Percentiles rank a stretch among this genome's conserved stretches.
Evolutionary conservation across 2,329 filamentous ascomycete genomes (phyloP).

Genomic region (Tolypocladium paradoxum): DNA sequence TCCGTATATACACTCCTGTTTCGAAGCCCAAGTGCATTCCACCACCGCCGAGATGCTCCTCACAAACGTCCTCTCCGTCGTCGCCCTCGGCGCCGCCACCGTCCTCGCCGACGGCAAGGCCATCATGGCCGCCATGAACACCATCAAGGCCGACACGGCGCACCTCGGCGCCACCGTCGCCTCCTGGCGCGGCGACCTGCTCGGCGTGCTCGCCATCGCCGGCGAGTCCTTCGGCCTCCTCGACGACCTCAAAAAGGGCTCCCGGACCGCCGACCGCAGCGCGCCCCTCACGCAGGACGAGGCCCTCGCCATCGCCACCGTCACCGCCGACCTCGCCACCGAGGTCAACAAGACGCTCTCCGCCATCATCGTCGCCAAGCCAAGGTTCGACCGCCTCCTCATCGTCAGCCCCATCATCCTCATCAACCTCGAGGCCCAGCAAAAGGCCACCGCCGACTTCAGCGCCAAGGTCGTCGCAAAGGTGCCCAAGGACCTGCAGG

Average conservation of each 20-base stretch:
- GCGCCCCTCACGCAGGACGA: conserved; percentile 25
- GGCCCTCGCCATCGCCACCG: conserved; percentile 25
- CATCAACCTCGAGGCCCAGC: conserved; percentile 28
- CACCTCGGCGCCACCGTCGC: conserved; percentile 22
- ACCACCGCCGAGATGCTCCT: conserved; percentile 10
- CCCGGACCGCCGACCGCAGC: conserved; percentile 23
- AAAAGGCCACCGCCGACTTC: conserved; percentile 26
- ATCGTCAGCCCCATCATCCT: conserved; percentile 32
- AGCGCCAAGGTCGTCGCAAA: conserved; percentile 26
- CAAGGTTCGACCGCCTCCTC: conserved; percentile 31
- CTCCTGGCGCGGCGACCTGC: conserved; percentile 25
- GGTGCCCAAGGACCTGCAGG: conserved; percentile 23
- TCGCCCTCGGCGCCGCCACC: conserved; percentile 11
- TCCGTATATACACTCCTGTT: background rate
- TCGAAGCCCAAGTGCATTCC: background rate
- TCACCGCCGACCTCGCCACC: conserved; percentile 22
- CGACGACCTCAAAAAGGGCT: conserved; percentile 26
- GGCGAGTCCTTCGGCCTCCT: conserved; percentile 27
- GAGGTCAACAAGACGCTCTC: conserved; percentile 27
- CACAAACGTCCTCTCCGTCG: conserved; percentile 10
- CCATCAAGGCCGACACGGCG: conserved; percentile 21
- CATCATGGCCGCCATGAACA: conserved; percentile 23
- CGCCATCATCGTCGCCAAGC: conserved; percentile 27
- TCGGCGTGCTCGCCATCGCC: conserved; percentile 30
- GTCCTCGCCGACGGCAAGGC: conserved; percentile 19